These are phyloP conservation scores for Fusarium albidum DNA, from an alignment of 2,329 filamentous ascomycete genomes.

Conservation along the genomic window DNA sequence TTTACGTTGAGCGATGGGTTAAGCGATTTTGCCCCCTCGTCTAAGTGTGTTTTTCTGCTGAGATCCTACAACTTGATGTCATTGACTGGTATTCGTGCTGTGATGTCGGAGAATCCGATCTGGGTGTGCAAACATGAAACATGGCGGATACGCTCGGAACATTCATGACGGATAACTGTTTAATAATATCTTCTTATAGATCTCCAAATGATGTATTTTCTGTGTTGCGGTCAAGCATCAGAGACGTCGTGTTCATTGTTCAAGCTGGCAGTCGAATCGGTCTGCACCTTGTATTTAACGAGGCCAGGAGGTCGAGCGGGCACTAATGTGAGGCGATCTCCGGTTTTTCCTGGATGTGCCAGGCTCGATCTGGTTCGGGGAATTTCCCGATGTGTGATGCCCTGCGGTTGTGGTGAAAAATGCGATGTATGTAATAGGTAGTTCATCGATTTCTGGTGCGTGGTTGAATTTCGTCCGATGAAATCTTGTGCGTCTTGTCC, in stretches of 20 bases:
- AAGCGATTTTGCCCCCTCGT: background rate
- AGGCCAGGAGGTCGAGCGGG: constrained; percentile 18
- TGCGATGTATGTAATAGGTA: too few species aligned
- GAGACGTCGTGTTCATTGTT: background rate
- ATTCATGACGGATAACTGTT: background rate
- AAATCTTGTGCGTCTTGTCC: too few species aligned
- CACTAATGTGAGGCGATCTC: constrained; percentile 28
- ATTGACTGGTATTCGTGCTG: constrained; percentile 7
- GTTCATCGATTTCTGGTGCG: too few species aligned
- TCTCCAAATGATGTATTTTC: background rate
- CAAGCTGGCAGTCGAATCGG: constrained; percentile 15
- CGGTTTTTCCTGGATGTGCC: constrained; percentile 11
- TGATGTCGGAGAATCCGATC: background rate
- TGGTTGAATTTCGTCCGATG: too few species aligned
- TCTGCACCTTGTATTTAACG: constrained; percentile 2
- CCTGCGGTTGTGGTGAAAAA: too few species aligned
- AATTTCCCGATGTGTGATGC: constrained; percentile 1
- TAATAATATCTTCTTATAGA: too few species aligned
- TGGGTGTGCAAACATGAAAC: constrained; percentile 1
- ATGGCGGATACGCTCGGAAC: background rate
- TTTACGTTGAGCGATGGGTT: background rate
- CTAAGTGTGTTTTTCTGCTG: background rate
- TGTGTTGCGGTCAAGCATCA: background rate
- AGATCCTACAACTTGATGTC: constrained; percentile 23
- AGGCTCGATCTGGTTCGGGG: constrained; percentile 9